phyloP scores from a whole-genome alignment of 2,329 filamentous ascomycete genomes.

The Colletotrichum tamarilloi region DNA sequence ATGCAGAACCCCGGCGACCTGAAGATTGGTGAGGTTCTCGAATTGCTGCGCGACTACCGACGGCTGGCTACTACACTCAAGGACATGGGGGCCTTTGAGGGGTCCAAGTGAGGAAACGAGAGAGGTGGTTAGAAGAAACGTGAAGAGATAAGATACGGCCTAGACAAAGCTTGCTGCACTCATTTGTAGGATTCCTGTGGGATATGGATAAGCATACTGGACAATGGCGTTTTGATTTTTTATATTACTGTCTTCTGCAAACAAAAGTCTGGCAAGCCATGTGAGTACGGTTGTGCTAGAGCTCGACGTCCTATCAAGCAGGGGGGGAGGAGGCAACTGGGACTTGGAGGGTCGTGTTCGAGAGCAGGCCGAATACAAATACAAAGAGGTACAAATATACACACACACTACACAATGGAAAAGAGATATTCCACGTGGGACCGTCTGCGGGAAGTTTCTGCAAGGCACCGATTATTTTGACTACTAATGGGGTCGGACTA shows the following conservation, averaged over 20 bases:
- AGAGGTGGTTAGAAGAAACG: background rate
- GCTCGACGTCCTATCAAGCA: too few relatives aligned
- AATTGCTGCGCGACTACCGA: slow-evolving; percentile 80
- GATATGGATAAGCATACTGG: slow-evolving; percentile 22
- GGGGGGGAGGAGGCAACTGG: too few relatives aligned
- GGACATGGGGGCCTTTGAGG: slow-evolving; percentile 70
- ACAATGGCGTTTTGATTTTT: slow-evolving; percentile 27
- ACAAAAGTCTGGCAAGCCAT: background rate
- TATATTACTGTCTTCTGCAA: background rate
- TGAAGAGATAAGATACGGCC: background rate
- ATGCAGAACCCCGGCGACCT: slow-evolving; percentile 77
- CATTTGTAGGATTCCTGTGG: background rate
- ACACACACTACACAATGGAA: slow-evolving; percentile 5
- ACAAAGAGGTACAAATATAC: background rate
- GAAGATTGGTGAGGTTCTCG: slow-evolving; percentile 77
- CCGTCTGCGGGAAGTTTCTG: slow-evolving; percentile 17
- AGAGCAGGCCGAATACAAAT: background rate
- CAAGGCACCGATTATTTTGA: background rate
- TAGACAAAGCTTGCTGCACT: background rate
- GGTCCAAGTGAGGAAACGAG: slow-evolving; percentile 43
- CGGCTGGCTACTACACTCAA: slow-evolving; percentile 74
- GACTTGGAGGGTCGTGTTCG: background rate
- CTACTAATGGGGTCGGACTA: too few relatives aligned
- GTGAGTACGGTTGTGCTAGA: too few relatives aligned
- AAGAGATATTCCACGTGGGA: slow-evolving; percentile 3